Evolutionary conservation across 371 early-diverging fungal species (phyloP).

Genomic region (Amoeboaphelidium protococcarum): DNA sequence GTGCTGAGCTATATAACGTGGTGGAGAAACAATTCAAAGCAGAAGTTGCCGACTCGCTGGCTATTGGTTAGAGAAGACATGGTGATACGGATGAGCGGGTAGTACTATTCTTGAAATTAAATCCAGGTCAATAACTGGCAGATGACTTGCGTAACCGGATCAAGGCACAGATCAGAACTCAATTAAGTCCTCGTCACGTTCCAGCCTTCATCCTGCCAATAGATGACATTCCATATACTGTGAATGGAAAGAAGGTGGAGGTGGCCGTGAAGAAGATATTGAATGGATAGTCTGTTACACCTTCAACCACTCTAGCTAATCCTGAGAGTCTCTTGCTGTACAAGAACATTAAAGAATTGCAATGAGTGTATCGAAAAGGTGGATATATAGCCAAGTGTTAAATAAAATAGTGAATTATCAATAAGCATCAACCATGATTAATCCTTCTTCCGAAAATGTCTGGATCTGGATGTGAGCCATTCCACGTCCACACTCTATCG

Average conservation of each 20-base stretch:
- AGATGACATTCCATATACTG: slow-evolving; percentile 71
- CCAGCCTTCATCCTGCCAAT: slow-evolving; percentile 61
- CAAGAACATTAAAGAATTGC: slow-evolving; percentile 30
- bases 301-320: slow-evolving; percentile 44
- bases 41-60: slow-evolving; percentile 27
- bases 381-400: too few species aligned
- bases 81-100: slow-evolving; percentile 67
- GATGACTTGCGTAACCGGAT: slow-evolving; percentile 22
- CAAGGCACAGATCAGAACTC: slow-evolving; percentile 41
- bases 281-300: slow-evolving; percentile 21
- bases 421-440: too few species aligned
- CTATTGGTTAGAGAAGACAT: slow-evolving; percentile 53
- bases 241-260: slow-evolving; percentile 91
- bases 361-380: too few species aligned
- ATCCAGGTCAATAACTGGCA: slow-evolving; percentile 8
- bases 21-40: slow-evolving; percentile 32
- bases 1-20: slow-evolving; percentile 79
- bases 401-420: too few species aligned
- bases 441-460: too few species aligned
- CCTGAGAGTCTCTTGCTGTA: slow-evolving; percentile 56
- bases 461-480: too few species aligned
- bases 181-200: slow-evolving; percentile 73
- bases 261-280: slow-evolving; percentile 82
- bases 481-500: too few species aligned
- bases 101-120: slow-evolving; percentile 61